Evolutionary conservation across 345 rosid genomes (phyloP).

Genomic region (Geranium rotundifolium): DNA sequence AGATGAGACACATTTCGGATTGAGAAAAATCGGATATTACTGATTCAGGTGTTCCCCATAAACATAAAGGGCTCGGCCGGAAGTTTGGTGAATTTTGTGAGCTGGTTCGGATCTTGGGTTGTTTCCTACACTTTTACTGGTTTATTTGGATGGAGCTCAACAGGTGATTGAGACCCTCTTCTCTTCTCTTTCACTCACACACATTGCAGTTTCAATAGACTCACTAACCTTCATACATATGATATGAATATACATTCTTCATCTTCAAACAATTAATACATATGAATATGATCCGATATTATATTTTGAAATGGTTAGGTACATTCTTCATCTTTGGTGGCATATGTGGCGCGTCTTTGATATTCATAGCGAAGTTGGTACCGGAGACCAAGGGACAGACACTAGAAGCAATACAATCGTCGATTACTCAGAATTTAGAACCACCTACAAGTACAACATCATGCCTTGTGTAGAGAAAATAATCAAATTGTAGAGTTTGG

Average conservation of each 20-base stretch:
- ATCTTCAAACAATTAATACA: no score
- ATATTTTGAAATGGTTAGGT: slow-evolving; percentile 14
- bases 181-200: neutral
- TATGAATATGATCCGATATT: no score
- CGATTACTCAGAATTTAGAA: slow-evolving; percentile 7
- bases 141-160: slow-evolving; percentile 40
- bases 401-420: slow-evolving; percentile 50
- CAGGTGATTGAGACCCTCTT: slow-evolving; percentile 33
- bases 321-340: slow-evolving; percentile 26
- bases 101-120: slow-evolving; percentile 43
- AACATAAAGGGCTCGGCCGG: slow-evolving; percentile 47
- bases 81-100: slow-evolving; percentile 33
- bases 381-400: slow-evolving; percentile 57
- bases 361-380: slow-evolving; percentile 31
- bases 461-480: neutral
- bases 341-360: slow-evolving; percentile 15
- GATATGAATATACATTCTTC: no score
- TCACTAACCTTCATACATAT: no score
- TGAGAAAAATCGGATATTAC: neutral
- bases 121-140: slow-evolving; percentile 34
- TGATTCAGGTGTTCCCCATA: slow-evolving; percentile 36
- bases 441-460: neutral
- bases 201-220: no score
- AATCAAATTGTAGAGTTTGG: no score
- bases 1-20: no score